Evolutionary conservation across 1,284 basidiomycete genomes (phyloP).

Genomic region (Bondarzewia mesenterica): DNA sequence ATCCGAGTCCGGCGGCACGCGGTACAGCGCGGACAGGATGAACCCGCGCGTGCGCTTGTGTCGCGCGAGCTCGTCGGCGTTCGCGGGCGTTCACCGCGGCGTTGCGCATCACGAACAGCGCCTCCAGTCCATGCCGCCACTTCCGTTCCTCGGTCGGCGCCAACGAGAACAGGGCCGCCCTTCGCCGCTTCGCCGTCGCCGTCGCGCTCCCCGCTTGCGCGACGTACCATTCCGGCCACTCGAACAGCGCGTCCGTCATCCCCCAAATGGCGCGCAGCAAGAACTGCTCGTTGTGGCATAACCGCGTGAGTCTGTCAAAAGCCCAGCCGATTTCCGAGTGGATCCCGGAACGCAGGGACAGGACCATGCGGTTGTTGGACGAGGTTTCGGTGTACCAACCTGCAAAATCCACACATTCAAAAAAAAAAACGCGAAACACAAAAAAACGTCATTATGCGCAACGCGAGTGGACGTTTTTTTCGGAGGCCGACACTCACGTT

Average conservation of each 20-base stretch:
- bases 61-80: conserved; percentile 49
- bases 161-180: conserved; percentile 44
- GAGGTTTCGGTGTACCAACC: conserved; percentile 75
- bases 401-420: conserved; percentile 6
- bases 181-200: conserved; percentile 23
- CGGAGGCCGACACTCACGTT: conserved; percentile 45
- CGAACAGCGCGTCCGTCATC: conserved; percentile 70
- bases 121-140: conserved; percentile 64
- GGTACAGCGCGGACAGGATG: conserved; percentile 48
- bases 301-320: conserved; percentile 66
- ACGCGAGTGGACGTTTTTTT: no score
- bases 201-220: conserved; percentile 38
- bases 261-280: conserved; percentile 61
- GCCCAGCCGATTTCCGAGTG: conserved; percentile 74
- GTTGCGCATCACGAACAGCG: conserved; percentile 71
- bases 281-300: conserved; percentile 72
- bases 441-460: not conserved
- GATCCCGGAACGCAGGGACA: conserved; percentile 72
- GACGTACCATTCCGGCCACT: conserved; percentile 75
- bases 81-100: conserved; percentile 59
- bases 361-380: conserved; percentile 72
- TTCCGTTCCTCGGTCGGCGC: conserved; percentile 41
- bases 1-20: conserved; percentile 47
- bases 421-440: not conserved
- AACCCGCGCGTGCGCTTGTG: conserved; percentile 54